Evolutionary conservation across 2,329 filamentous ascomycete species (phyloP), one percentile per base, ranked within the genome.

Genomic region (Verruconis gallopava): DNA sequence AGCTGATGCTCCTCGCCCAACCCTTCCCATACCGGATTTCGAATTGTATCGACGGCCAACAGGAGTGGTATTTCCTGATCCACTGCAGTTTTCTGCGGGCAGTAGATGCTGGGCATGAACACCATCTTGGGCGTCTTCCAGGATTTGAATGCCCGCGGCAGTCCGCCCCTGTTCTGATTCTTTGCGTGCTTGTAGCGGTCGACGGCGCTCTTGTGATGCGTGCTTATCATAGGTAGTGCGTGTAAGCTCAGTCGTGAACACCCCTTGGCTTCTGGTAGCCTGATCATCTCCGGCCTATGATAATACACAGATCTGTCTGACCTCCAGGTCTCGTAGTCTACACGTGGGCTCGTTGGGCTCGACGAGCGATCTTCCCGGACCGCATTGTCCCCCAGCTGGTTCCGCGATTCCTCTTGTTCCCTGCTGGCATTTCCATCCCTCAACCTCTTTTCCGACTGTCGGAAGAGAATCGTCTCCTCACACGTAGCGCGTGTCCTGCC

Each of bases 31-130:
- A 36, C 18, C 15, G 33, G 33, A 22, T 42, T 42, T 6, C 20
- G 17, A 6, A 37, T 18, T 3, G 30, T 42, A 14, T 42, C 40
- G 4, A 42, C 32, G n/a, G 19, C 40, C n/a, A 42, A 33, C 11
- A 42, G 40, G 6, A 42, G 12, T 20, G 40, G 32, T 11, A 42
- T 25, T 13, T 36, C 19, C 14, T 25, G 18, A 14, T 36, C 32
- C n/a, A 42, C 20, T n/a, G 40, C 30, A 9, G 36, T 19, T 15
- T 17, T 20, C 20, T 42, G 19, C 3, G 40, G 40, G 5, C 30
- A 33, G 32, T 42, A 42, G 9, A 42, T 42, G 19, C 30, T 33
- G 20, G 40, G 40, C 32, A 25, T 20, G 20, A 42, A 42, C 12
- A 33, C 19, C 30, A 42, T 37, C 4, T 36, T 35, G 4, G 40